Base-by-base conservation (phyloP, 768 basidiomycete genomes). In the Lactarius vividus region DNA sequence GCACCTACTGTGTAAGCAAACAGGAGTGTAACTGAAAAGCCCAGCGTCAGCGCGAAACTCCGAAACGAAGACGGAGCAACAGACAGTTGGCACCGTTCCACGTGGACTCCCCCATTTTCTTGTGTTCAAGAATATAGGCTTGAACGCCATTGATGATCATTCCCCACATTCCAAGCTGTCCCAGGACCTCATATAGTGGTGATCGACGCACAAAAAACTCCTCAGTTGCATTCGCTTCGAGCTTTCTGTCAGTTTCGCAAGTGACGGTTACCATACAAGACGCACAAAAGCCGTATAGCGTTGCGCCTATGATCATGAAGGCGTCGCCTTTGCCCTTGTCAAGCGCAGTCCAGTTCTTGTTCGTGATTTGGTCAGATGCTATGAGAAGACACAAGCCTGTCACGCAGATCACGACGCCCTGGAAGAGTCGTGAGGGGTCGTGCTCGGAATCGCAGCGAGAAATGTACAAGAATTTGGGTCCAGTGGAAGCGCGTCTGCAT, bases 301-400 rank as follows among this genome's bases (percentile, higher is more conserved):
- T 91, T 4, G 93, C 91, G 37, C 91, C 93, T 55, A 88, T 82
- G 65, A 95, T 84, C 90, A 94, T 94, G 74, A 93, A 92, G 31
- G 82, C 86, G 74, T 94, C 92, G 18, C 93, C 93, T 74, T 90
- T 91, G 42, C 84, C 88, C 74, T 83, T 83, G 72, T 77, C 79
- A 5, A 85, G 70, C 11, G 93, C 86, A 13, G 81, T 75, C 78
- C 83, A 93, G 74, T 88, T 83, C 76, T 93, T 94, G 65, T 86
- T 78, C 29, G 91, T 94, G 57, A 93, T 73, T 70, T 88, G 79
- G 71, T 95, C 93, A 15, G 91, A 90, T 4, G 81, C 82, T 44
- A 94, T 92, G 61, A 94, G 88, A 75, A 94, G 75, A 3, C 87
- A 92, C 26, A 94, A 82, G 1, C 92, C 93, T 31, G 78, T 83